Evolutionary conservation across 495 filamentous ascomycete species (phyloP), one percentile per base, ranked within the genome.

Genomic region (Lasiosphaeriaceae sp.): DNA sequence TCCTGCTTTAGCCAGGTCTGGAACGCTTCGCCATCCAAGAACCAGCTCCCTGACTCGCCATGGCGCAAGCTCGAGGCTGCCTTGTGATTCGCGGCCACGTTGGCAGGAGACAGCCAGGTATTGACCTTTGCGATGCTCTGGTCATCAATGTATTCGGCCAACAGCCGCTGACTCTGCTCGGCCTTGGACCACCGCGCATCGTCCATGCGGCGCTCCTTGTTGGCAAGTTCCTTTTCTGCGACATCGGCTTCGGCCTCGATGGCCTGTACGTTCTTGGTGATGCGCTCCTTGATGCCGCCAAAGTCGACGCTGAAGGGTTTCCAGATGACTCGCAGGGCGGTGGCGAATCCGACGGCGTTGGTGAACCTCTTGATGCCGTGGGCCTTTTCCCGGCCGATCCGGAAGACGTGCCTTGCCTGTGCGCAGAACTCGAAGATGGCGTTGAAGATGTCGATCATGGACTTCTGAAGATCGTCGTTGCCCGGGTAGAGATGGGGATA

Each of bases 41-140:
- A 61, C 63, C 63, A 66, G 1, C 3, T 29, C 21, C 63, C 63
- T 3, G 63, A 52, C 1, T 31, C 45, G 19, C 44, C 52, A 26
- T 60, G 51, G 6, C 57, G 61, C 11, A 51, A 23, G 29, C 46
- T 52, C 5, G 47, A 31, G 6, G 58, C 58, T 11, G 52, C 47
- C 20, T 61, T 56, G 47, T 56, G 54, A 39, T 56, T 61, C 16
- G 48, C 47, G 19, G 29, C 54, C 0, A 55, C 52, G 22, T 59
- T 54, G 41, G 20, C 50, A 6, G 56, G 50, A 2, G 56, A 19
- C 21, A 59, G 34, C 56, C 56, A 59, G 3, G 29, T 34, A 44
- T 50, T 43, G 2, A 50, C 31, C 48, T 51, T 57, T 24, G 47
- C 47, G 7, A 34, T 37, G 31, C 47, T 45, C 47, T 57, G n/a